Percentiles rank a stretch among this genome's conserved stretches.
These are phyloP conservation scores for Pisolithus orientalis DNA, from an alignment of 768 basidiomycete species.

Conservation along the genomic window DNA sequence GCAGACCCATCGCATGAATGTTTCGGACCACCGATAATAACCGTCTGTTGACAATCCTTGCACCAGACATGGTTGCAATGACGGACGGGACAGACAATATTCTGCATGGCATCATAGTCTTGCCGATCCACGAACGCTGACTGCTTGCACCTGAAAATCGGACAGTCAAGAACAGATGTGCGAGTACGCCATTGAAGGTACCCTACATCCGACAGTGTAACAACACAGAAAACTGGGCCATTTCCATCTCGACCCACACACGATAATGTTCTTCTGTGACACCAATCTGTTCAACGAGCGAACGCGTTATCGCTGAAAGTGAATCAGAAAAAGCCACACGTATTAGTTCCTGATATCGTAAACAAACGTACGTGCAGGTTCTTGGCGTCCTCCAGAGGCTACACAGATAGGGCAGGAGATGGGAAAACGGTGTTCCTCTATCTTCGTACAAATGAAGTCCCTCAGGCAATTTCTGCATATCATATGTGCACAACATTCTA, in stretches of 20 bases:
- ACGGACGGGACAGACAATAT: slow-evolving; percentile 44
- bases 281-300: slow-evolving; percentile 38
- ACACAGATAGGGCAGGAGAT: slow-evolving; percentile 57
- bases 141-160: slow-evolving; percentile 38
- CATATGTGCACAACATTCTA: slow-evolving; percentile 42
- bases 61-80: slow-evolving; percentile 54
- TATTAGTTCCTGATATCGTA: not conserved
- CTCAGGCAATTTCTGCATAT: slow-evolving; percentile 52
- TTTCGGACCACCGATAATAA: slow-evolving; percentile 29
- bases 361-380: slow-evolving; percentile 26
- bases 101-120: slow-evolving; percentile 35
- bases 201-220: slow-evolving; percentile 46
- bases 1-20: slow-evolving; percentile 56
- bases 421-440: slow-evolving; percentile 51
- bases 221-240: slow-evolving; percentile 36
- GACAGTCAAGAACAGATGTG: not conserved
- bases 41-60: slow-evolving; percentile 46
- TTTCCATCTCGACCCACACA: slow-evolving; percentile 42
- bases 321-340: not conserved
- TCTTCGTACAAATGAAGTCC: slow-evolving; percentile 36
- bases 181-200: not conserved
- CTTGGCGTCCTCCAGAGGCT: slow-evolving; percentile 15
- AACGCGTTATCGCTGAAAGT: slow-evolving; percentile 32
- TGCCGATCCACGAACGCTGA: slow-evolving; percentile 44
- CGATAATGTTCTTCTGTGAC: slow-evolving; percentile 37